Evolutionary conservation across 495 filamentous ascomycete genomes (phyloP).

Genomic region (Neurospora intermedia): DNA sequence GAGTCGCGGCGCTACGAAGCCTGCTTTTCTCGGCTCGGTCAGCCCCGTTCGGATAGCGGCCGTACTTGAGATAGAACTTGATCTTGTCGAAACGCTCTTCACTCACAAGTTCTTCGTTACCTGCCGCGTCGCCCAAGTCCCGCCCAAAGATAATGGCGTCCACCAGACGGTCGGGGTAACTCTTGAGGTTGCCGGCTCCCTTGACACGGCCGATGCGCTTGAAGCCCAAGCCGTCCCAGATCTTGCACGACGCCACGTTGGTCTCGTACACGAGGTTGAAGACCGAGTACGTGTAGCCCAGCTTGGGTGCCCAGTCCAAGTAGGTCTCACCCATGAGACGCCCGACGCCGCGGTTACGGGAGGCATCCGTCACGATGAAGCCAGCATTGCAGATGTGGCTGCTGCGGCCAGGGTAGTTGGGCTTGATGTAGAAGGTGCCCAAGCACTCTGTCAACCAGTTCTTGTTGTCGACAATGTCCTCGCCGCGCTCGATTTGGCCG

Average conservation of each 20-base stretch:
- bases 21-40: constrained; percentile 94
- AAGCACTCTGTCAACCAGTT: constrained; percentile 83
- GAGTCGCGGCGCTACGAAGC: constrained; percentile 82
- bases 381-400: constrained; percentile 95
- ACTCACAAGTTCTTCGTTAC: constrained; percentile 76
- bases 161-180: constrained; percentile 66
- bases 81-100: constrained; percentile 99
- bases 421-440: constrained; percentile 93
- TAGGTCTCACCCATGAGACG: constrained; percentile 90
- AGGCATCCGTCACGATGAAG: constrained; percentile 83
- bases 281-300: constrained; percentile 92
- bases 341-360: constrained; percentile 83
- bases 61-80: constrained; percentile 88
- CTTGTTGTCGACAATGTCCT: constrained; percentile 51
- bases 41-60: constrained; percentile 85
- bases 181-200: constrained; percentile 74
- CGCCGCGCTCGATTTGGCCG: constrained; percentile 54
- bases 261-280: constrained; percentile 99
- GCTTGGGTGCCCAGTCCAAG: constrained; percentile 84
- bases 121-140: constrained; percentile 47
- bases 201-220: constrained; percentile 91
- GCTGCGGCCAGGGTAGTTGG: constrained; percentile 92
- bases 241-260: constrained; percentile 85
- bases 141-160: constrained; percentile 97
- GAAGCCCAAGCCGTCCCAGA: constrained; percentile 97